Base-by-base conservation (phyloP, 768 basidiomycete genomes). In the Tremella fuciformis region DNA sequence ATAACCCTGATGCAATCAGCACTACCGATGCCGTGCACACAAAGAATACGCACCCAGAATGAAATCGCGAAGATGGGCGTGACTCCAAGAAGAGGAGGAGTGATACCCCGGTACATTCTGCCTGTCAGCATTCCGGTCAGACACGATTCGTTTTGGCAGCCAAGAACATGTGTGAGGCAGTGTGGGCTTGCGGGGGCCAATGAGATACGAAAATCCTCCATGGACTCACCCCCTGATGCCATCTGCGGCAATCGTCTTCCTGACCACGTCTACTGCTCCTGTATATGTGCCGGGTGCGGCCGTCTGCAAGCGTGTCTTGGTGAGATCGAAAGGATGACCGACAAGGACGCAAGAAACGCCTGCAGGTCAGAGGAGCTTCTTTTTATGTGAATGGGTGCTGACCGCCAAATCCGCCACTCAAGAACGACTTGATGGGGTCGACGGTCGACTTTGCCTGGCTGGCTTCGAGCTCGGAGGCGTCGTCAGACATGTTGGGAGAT, bases 251-350 rank as follows among this genome's bases (percentile, higher is more conserved):
- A 98, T 64, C 0, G 88, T 86, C 80, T 90, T 88, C 79, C 85
- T 88, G 49, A 97, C 91, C 25, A 94, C 94, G 78, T 99, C 94
- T 19, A 97, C 67, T 1, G 90, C 91, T 42, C 96, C 91, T 40
- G 82, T 91, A 79, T 99, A 99, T 47, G 84, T 82, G 3, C 96
- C 93, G 9, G 88, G 84, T 15, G 84, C 66, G 9, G 96, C 94
- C 4, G 96, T 98, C 78, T 99, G 96, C 60, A 99, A 77, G 44
- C 94, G 57, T 25, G 73, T 75, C 64, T 78, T 78, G 58, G 90
- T 96, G 71, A 98, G 80, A 79, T 99, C 96, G 75, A 98, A 99
- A 8, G 96, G 96, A 73, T 99, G 96, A 1, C 96, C 94, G 90
- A 71, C 67, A 42, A 71, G 65, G 0, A 73, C 71, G 63, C 55